Evolutionary conservation across 768 basidiomycete genomes (phyloP), one percentile per base, ranked within the genome.

Genomic region (Pisolithus marmoratus): DNA sequence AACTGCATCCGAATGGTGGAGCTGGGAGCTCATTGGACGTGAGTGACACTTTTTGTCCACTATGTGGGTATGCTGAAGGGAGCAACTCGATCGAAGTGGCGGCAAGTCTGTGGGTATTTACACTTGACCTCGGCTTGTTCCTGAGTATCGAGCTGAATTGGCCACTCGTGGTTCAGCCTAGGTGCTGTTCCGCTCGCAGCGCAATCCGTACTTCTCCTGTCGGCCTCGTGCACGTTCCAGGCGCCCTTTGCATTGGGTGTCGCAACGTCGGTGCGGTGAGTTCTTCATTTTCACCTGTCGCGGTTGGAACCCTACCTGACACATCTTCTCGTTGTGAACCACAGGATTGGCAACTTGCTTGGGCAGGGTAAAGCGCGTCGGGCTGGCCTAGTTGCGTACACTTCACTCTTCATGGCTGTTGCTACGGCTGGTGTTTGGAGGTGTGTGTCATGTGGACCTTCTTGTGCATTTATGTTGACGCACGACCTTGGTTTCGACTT

Each of bases 1-100:
- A 66, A 85, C 82, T 4, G 90, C 90, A 1, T 84, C 82, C 4
- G 95, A 96, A 68, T 98, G 94, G 95, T 97, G 94, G 93, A 85
- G 87, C 37, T 95, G 95, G 95, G 94, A 96, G 69, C 77, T 92
- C 6, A 69, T 88, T 29, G 85, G 84, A 22, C 71, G 66, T 68
- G 51, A 58, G 66, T 59, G 26, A 26, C n/a, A 5, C n/a, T 20
- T 36, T 20, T 1, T 15, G 0, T 41, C 34, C 14, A 17, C 9
- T 8, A 5, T 31, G 15, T 24, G 5, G 24, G 36, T 8, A 41
- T 47, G 9, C 38, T 46, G 15, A 38, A 31, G 54, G 20, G 14
- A 19, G 31, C 41, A 22, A 9, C 27, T 8, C 38, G 12, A 6
- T 8, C 9, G 6, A 8, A 82, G 78, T 81, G 40, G 78, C 81